Evolutionary conservation across 108 stramenopile genomes (phyloP), one percentile per base, ranked within the genome.

Genomic region (Mediolabrus comicus): DNA sequence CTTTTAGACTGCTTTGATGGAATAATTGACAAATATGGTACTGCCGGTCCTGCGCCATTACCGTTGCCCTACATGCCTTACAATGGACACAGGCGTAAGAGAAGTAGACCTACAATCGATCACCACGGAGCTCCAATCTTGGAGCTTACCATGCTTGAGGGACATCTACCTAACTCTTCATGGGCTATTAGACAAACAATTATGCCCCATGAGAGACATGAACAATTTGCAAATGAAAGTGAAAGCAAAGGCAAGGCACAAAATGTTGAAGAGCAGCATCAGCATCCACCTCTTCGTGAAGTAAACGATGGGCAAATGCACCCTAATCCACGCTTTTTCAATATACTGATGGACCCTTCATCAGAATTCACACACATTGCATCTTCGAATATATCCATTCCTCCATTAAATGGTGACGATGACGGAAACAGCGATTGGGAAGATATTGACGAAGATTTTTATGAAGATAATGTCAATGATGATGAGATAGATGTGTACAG

Each of bases 1-100:
- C 57, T 86, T 12, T 30, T 86, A 62, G 80, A 84, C 30, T 79
- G 75, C 60, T 86, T 83, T 51, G 80, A 86, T 39, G 56, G 61
- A 11, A 35, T 83, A 16, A 49, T 67, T 3, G 69, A 41, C n/a
- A 38, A n/a, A n/a, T n/a, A n/a, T n/a, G n/a, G n/a, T n/a, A n/a
- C n/a, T n/a, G n/a, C n/a, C n/a, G n/a, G n/a, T n/a, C n/a, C n/a
- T n/a, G 69, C 75, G 10, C 55, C 56, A 4, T 43, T 64, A 27
- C 75, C 75, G 6, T 51, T 65, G 69, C 75, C 68, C 30, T 70
- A 26, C 19, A 3, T 46, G 22, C 22, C 22, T 1, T 4, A 9
- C 6, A 65, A 77, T 54, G 68, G 75, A 0, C 56, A 70, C 41
- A 68, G 75, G 31, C 68, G 75, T 27, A 70, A 63, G 13, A 65